Conservation (phyloP, 495 filamentous ascomycete genomes). For the Tuber microsphaerosporum region DNA sequence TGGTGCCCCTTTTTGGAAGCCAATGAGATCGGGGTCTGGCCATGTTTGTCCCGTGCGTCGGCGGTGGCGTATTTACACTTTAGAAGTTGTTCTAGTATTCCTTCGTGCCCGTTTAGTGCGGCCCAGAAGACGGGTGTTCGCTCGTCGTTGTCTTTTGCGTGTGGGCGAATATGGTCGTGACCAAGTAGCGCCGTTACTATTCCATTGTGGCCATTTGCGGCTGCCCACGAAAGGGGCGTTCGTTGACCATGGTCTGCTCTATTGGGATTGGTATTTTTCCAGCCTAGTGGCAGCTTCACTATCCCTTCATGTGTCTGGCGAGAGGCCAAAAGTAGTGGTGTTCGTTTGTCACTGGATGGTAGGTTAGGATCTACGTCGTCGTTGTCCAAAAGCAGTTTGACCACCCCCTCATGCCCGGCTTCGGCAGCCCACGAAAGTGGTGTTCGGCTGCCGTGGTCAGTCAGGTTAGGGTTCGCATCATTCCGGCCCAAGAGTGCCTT, state of each 20-base stretch:
- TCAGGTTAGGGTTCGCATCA: too few species aligned
- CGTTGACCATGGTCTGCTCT: conserved; percentile 4
- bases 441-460: too few species aligned
- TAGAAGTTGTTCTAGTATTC: not conserved
- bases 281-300: conserved; percentile 3
- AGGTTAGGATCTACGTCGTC: too few species aligned
- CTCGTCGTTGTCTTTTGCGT: conserved; percentile 9
- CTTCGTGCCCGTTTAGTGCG: conserved; percentile 1
- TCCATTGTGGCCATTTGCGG: conserved; percentile 8
- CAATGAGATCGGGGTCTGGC: not conserved
- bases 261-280: conserved; percentile 4
- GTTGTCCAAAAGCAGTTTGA: too few species aligned
- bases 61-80: not conserved
- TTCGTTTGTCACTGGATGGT: too few species aligned
- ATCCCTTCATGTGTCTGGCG: too few species aligned
- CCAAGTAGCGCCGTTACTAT: conserved; percentile 13
- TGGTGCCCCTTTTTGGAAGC: not conserved
- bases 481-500: too few species aligned
- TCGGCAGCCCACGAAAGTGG: too few species aligned
- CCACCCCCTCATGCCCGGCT: too few species aligned
- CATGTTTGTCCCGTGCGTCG: not conserved
- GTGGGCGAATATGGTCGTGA: conserved; percentile 5
- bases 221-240: conserved; percentile 19
- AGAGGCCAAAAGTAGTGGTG: too few species aligned
- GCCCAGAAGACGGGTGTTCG: conserved; percentile 16